Evolutionary conservation across 2,329 filamentous ascomycete genomes (phyloP).

Genomic region (Arthrinium puccinioides): DNA sequence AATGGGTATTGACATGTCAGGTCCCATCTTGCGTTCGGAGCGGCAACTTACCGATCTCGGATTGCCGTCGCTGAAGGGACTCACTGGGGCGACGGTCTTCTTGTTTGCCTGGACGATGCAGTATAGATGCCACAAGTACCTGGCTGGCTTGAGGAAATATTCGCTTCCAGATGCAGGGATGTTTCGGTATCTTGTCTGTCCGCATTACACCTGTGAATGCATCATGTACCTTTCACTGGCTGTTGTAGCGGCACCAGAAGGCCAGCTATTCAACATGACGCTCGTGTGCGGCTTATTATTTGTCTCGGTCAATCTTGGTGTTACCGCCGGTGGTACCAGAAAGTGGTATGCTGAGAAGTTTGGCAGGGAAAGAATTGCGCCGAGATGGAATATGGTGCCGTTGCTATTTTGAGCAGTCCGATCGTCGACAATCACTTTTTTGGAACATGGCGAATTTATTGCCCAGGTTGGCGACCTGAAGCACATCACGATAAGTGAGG

Average conservation of each 20-base stretch:
- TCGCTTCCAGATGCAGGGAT: conserved; percentile 66
- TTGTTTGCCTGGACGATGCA: conserved; percentile 65
- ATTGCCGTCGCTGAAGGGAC: conserved; percentile 37
- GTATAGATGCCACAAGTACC: conserved; percentile 63
- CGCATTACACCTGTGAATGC: conserved; percentile 89
- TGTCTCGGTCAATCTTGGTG: conserved; percentile 69
- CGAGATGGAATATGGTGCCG: conserved; percentile 72
- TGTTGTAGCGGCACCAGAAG: conserved; percentile 63
- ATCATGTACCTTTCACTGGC: conserved; percentile 75
- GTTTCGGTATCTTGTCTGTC: conserved; percentile 69
- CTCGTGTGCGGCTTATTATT: conserved; percentile 65
- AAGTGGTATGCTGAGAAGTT: conserved; percentile 76
- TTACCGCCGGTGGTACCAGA: conserved; percentile 72
- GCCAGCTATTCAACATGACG: conserved; percentile 62
- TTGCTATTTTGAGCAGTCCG: conserved; percentile 45
- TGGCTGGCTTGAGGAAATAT: conserved; percentile 72
- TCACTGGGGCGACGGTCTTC: conserved; percentile 56
- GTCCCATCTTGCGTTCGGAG: conserved; percentile 20
- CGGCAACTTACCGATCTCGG: conserved; percentile 16
- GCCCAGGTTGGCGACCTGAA: conserved; percentile 70
- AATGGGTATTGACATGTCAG: conserved; percentile 14
- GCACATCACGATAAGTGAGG: conserved; percentile 78
- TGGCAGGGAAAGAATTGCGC: conserved; percentile 53
- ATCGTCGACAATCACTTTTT: conserved; percentile 29
- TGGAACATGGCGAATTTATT: conserved; percentile 52